Conservation (phyloP, 768 basidiomycete genomes). For the Mycena indigotica region DNA sequence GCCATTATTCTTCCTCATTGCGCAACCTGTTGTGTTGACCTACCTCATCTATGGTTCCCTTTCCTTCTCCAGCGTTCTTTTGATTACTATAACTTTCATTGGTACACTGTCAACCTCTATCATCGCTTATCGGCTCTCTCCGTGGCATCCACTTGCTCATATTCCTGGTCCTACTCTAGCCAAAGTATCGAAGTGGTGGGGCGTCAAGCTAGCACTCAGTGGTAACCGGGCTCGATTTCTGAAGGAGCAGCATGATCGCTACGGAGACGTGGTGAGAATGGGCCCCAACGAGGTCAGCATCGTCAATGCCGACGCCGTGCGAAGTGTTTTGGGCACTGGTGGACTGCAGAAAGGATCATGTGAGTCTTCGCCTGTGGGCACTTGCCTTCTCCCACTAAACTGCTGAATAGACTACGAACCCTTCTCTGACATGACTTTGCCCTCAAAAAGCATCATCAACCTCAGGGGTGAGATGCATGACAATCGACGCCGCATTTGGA, state of each 20-base stretch:
- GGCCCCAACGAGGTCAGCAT: background rate
- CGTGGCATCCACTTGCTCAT: slow-evolving; percentile 53
- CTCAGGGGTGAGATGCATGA: slow-evolving; percentile 32
- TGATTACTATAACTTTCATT: slow-evolving; percentile 27
- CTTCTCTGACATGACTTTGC: background rate
- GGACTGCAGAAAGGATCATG: background rate
- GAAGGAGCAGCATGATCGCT: slow-evolving; percentile 49
- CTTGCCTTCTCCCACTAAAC: no score
- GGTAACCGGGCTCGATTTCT: slow-evolving; percentile 50
- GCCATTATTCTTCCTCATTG: background rate
- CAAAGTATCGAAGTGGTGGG: slow-evolving; percentile 43
- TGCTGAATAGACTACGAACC: slow-evolving; percentile 10
- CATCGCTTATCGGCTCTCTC: slow-evolving; percentile 49
- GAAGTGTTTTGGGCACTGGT: background rate
- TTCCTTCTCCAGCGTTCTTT: background rate
- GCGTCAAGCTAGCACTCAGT: slow-evolving; percentile 33
- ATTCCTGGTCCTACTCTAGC: slow-evolving; percentile 51
- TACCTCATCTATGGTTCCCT: background rate
- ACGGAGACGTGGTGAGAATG: slow-evolving; percentile 58
- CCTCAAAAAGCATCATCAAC: slow-evolving; percentile 5
- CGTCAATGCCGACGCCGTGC: background rate
- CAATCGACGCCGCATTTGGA: slow-evolving; percentile 50
- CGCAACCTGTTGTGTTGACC: background rate
- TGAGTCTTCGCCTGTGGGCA: background rate
- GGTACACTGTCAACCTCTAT: slow-evolving; percentile 33